phyloP scores from a whole-genome alignment of 345 rosid genomes.

The Moricandia moricandioides region DNA sequence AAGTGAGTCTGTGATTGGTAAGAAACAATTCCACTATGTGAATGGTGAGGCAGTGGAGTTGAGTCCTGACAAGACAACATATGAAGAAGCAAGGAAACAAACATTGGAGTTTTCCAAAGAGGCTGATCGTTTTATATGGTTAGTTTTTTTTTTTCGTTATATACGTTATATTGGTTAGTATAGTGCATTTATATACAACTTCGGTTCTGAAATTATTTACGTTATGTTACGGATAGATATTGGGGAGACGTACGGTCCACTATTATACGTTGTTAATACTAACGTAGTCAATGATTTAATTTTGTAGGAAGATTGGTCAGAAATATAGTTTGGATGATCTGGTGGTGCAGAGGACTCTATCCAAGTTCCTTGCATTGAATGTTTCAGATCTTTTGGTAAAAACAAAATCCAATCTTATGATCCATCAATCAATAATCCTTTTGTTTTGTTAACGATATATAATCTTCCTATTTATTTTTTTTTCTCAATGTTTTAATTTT shows the following conservation, averaged over 20 bases:
- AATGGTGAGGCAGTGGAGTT: conserved; percentile 1
- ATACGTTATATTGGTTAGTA: conserved; percentile 14
- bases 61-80: background rate
- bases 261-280: background rate
- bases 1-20: conserved; percentile 24
- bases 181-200: background rate
- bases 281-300: background rate
- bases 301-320: conserved; percentile 61
- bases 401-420: background rate
- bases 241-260: background rate
- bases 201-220: background rate
- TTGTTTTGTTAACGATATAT: background rate
- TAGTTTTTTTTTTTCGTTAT: conserved; percentile 1
- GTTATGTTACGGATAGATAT: background rate
- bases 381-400: conserved; percentile 58
- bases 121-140: conserved; percentile 25
- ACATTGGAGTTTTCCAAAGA: background rate
- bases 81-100: background rate
- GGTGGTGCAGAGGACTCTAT: conserved; percentile 39
- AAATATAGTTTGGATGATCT: conserved; percentile 59
- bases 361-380: conserved; percentile 57
- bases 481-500: background rate
- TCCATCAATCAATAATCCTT: background rate
- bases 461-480: background rate
- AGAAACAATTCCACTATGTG: conserved; percentile 6